Base-by-base conservation (phyloP, 1,284 basidiomycete genomes). In the Rhodotorula sp. region DNA sequence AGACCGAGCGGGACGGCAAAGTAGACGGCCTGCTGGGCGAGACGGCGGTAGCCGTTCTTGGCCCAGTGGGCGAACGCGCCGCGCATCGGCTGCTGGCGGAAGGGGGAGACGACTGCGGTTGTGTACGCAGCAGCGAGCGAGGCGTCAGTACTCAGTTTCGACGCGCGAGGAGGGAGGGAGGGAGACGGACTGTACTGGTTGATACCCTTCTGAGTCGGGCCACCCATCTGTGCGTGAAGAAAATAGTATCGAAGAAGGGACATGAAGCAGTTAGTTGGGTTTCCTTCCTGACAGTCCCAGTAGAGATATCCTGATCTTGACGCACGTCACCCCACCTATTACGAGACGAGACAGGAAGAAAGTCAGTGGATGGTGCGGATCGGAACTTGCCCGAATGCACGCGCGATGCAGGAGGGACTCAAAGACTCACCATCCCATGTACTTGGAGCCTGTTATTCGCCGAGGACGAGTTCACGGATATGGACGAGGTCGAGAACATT, bases 391-490 rank as follows among this genome's bases (percentile, higher is more conserved):
- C n/a, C n/a, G n/a, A n/a, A n/a, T n/a, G n/a, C n/a, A n/a, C n/a
- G n/a, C n/a, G n/a, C n/a, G n/a, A n/a, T n/a, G n/a, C n/a, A n/a
- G n/a, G n/a, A n/a, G n/a, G n/a, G n/a, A n/a, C n/a, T n/a, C n/a
- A n/a, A n/a, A n/a, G n/a, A 93, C 93, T 93, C 93, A 97, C 93
- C 93, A 96, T 67, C 89, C 85, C 83, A 87, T 90, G 92, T 95
- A 80, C 63, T 68, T 67, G 58, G 61, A 72, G 66, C 70, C 64
- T 26, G 7, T 6, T 4, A 34, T 4, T 34, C 34, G 34, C 34
- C 34, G 7, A 6, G 34, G 34, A 34, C 34, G 34, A 34, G n/a
- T n/a, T n/a, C 7, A n/a, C n/a, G n/a, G n/a, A n/a, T n/a, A n/a
- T n/a, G n/a, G n/a, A n/a, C n/a, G n/a, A n/a, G n/a, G n/a, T n/a